Percentiles rank a stretch among this genome's conserved stretches.
Conservation (phyloP, 2,329 filamentous ascomycete genomes). For the Colletotrichum tabaci region DNA sequence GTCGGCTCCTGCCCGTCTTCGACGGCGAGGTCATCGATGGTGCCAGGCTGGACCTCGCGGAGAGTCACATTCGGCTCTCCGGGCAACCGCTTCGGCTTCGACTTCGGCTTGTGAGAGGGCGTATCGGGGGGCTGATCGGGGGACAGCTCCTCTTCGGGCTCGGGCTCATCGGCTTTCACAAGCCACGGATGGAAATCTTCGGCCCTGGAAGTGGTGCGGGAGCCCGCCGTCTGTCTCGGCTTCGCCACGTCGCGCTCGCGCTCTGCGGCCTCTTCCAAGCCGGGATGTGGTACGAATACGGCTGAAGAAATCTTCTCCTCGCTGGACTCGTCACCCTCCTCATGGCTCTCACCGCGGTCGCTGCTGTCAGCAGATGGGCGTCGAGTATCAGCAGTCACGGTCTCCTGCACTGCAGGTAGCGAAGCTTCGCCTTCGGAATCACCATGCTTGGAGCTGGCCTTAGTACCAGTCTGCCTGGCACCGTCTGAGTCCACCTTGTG, state of each 20-base stretch:
- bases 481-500: conserved; percentile 40
- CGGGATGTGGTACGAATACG: conserved; percentile 84
- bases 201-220: conserved; percentile 38
- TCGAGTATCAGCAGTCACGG: conserved; percentile 45
- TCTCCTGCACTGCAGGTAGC: conserved; percentile 7
- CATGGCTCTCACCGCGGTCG: conserved; percentile 56
- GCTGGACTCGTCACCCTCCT: conserved; percentile 75
- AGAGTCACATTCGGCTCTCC: conserved; percentile 38
- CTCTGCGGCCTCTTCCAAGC: conserved; percentile 58
- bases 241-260: conserved; percentile 47
- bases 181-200: conserved; percentile 68
- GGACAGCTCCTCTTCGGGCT: conserved; percentile 50
- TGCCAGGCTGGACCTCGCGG: conserved; percentile 52
- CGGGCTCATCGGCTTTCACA: conserved; percentile 70
- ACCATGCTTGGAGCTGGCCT: conserved; percentile 30
- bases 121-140: conserved; percentile 29
- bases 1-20: conserved; percentile 61
- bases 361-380: conserved; percentile 57
- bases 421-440: conserved; percentile 32
- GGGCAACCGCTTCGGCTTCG: conserved; percentile 35
- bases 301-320: conserved; percentile 91
- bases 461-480: conserved; percentile 11
- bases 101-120: conserved; percentile 27
- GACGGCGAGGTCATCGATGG: conserved; percentile 57
- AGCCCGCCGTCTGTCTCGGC: conserved; percentile 43